Evolutionary conservation across 2,329 filamentous ascomycete species (phyloP).

Genomic region (Trichophyton rubrum): DNA sequence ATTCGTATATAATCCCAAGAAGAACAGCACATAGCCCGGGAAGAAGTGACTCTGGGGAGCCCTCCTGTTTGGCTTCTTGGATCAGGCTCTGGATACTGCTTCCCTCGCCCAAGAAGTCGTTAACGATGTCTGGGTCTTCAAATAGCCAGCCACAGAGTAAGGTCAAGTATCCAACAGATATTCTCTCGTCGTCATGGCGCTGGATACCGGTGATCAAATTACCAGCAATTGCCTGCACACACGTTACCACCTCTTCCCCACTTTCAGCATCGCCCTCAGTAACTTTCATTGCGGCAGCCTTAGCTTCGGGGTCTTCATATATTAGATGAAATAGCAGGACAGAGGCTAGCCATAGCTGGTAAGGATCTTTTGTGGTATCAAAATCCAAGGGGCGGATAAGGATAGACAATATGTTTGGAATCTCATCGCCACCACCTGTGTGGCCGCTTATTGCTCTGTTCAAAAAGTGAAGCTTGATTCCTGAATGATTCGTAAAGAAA

Average conservation of each 20-base stretch:
- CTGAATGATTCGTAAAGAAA: constrained; percentile 71
- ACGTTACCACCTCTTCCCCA: constrained; percentile 90
- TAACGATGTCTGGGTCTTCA: constrained; percentile 79
- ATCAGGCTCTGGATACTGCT: constrained; percentile 82
- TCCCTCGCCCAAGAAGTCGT: constrained; percentile 84
- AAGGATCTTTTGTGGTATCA: constrained; percentile 60
- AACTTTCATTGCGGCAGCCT: constrained; percentile 65
- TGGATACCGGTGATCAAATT: constrained; percentile 74
- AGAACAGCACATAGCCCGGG: constrained; percentile 75
- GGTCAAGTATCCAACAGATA: constrained; percentile 79
- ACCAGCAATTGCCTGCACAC: constrained; percentile 74
- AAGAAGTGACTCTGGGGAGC: constrained; percentile 52
- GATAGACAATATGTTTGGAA: constrained; percentile 77
- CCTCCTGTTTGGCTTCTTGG: constrained; percentile 55
- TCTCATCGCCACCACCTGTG: constrained; percentile 60
- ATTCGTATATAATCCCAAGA: constrained; percentile 84
- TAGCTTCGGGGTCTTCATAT: constrained; percentile 66
- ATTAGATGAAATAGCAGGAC: constrained; percentile 77
- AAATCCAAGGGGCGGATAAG: constrained; percentile 56
- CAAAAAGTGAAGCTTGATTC: constrained; percentile 76
- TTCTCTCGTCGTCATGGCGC: constrained; percentile 61
- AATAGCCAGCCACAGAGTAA: constrained; percentile 80
- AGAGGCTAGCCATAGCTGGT: constrained; percentile 79
- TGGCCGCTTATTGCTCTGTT: constrained; percentile 82
- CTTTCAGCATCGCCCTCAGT: constrained; percentile 78